Base-by-base conservation (phyloP, 148 eudicot species). In the Vaccinium corymbosum region DNA sequence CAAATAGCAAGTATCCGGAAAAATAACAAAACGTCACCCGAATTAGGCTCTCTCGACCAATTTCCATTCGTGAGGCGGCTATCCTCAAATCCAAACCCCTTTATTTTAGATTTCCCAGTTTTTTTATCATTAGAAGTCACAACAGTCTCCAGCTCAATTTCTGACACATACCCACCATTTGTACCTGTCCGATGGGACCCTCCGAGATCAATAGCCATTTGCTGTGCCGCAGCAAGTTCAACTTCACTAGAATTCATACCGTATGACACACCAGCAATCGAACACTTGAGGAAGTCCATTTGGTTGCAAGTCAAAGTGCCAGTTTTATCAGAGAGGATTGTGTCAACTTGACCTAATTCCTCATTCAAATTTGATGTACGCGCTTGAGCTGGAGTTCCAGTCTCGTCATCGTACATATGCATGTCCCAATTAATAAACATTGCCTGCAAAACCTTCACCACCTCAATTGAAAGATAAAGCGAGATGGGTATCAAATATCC, bases 301-400 rank as follows among this genome's bases (percentile, higher is more conserved):
- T 94, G 97, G 83, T 97, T 97, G 85, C 99, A 97, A 12, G 99
- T 97, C 87, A 97, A 89, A 66, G 99, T 97, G 38, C 99, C 99
- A 12, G 99, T 97, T 93, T 97, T 97, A 84, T 97, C 99, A 46
- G 99, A 97, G 38, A 97, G 95, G 83, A 97, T 94, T 1, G 99
- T 97, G 74, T 97, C 99, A 49, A 97, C 99, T 84, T 94, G 98
- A 7, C 99, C 99, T 72, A 97, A 86, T 85, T 97, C 99, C 92
- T 97, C 99, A 82, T 97, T 97, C 68, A 97, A 84, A 87, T 94
- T 97, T 50, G 99, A 97, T 50, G 99, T 97, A 76, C 99, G 85
- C 6, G 99, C 99, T 86, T 90, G 92, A 76, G 99, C 99, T 57
- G 98, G 98, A 68, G 97, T 97, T 53, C 97, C 97, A 11, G 95